phyloP scores from a whole-genome alignment of 148 eudicot genomes.

The Vaccinium darrowii region DNA sequence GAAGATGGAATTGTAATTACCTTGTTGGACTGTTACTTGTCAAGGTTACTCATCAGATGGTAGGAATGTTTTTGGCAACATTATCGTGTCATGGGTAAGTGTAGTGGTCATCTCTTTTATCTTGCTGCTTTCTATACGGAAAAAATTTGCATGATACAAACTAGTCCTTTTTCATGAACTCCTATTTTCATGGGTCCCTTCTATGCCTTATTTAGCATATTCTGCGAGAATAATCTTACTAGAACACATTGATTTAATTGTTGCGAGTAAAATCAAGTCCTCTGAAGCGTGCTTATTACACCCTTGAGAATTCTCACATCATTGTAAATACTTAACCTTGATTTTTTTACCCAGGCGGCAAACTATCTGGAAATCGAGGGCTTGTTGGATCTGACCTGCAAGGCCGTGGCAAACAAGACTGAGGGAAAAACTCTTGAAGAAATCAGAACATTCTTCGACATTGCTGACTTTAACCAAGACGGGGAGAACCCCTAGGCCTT shows the following conservation, averaged over 20 bases:
- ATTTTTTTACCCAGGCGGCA: slow-evolving; percentile 11
- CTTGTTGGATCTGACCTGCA: slow-evolving; percentile 23
- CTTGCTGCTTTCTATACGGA: background rate
- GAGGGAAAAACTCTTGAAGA: slow-evolving; percentile 17
- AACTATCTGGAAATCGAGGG: slow-evolving; percentile 23
- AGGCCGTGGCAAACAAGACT: slow-evolving; percentile 21
- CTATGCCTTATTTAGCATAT: too few relatives aligned
- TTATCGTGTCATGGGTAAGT: too few relatives aligned
- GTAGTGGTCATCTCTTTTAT: background rate
- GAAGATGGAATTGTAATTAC: too few relatives aligned
- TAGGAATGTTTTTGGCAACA: too few relatives aligned
- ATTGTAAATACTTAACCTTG: background rate
- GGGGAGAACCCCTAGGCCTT: slow-evolving; percentile 35
- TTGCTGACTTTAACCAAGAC: too few relatives aligned
- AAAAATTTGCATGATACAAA: background rate
- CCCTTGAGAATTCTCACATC: too few relatives aligned
- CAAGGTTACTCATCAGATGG: too few relatives aligned
- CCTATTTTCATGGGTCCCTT: too few relatives aligned
- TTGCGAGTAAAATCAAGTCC: background rate
- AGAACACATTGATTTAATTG: background rate
- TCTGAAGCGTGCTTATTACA: too few relatives aligned
- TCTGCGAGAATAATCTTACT: background rate
- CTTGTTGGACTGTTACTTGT: too few relatives aligned
- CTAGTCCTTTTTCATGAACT: background rate
- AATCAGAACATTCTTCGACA: background rate